Evolutionary conservation across 306 rosid genomes (phyloP).

Genomic region (Pterocarpus macrocarpus): DNA sequence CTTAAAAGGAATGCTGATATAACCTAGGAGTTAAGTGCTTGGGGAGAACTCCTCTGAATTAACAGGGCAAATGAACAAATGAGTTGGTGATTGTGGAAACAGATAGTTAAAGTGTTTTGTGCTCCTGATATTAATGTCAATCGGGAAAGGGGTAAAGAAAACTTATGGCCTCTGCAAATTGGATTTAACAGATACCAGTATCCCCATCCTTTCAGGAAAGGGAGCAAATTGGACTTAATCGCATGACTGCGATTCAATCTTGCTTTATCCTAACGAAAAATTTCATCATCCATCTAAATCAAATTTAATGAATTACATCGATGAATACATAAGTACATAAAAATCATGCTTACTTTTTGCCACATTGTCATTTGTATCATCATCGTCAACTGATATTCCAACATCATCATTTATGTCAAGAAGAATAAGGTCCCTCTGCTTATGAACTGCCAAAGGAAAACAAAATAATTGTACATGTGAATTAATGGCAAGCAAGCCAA

Average conservation of each 20-base stretch:
- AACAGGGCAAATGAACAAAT: too few relatives aligned
- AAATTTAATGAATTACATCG: not conserved
- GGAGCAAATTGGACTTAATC: not conserved
- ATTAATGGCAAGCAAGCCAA: not conserved
- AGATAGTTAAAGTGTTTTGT: too few relatives aligned
- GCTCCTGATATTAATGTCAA: too few relatives aligned
- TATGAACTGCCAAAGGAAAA: slow-evolving; percentile 67
- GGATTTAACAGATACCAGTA: too few relatives aligned
- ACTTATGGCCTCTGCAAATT: too few relatives aligned
- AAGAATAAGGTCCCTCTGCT: slow-evolving; percentile 80
- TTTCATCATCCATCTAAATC: not conserved
- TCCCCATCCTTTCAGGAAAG: too few relatives aligned
- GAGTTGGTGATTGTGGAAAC: too few relatives aligned
- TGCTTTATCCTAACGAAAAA: not conserved
- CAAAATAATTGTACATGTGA: not conserved
- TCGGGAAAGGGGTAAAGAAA: too few relatives aligned
- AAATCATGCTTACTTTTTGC: slow-evolving; percentile 65
- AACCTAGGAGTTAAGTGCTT: too few relatives aligned
- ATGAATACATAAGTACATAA: not conserved
- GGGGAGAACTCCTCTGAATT: too few relatives aligned
- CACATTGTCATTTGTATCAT: slow-evolving; percentile 46
- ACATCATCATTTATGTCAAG: slow-evolving; percentile 63
- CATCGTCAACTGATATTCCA: slow-evolving; percentile 74
- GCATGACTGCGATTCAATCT: too few relatives aligned
- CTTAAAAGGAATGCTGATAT: too few relatives aligned